A percentile compares a stretch with the other conserved stretches of the same genome.
These are phyloP conservation scores for sunflower (Helianthus annuus) DNA, from an alignment of 129 eudicot species.

Conservation along the genomic window HanXRQr2.0-SUNRISE NC_035445.2:12701705-12702204, in stretches of 20 bases:
- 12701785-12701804: conserved; percentile 97
- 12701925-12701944: conserved; percentile 89
- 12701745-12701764: conserved; percentile 77
- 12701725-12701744: conserved; percentile 69
- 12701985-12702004: conserved; percentile 97
- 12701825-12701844: conserved; percentile 58
- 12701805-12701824: conserved; percentile 90
- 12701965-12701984: conserved; percentile 89
- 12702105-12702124: no score
- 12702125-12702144: no score
- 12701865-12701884: neutral
- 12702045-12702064: neutral
- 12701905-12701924: neutral
- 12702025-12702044: neutral
- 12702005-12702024: conserved; percentile 66
- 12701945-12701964: conserved; percentile 72
- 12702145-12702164: no score
- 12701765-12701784: conserved; percentile 93
- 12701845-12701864: neutral
- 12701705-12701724: conserved; percentile 73
- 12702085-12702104: no score
- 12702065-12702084: no score
- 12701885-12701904: neutral
- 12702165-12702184: no score
- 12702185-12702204: no score